Conservation (phyloP, 257 asterid species). For the Primulina eburnea region DNA sequence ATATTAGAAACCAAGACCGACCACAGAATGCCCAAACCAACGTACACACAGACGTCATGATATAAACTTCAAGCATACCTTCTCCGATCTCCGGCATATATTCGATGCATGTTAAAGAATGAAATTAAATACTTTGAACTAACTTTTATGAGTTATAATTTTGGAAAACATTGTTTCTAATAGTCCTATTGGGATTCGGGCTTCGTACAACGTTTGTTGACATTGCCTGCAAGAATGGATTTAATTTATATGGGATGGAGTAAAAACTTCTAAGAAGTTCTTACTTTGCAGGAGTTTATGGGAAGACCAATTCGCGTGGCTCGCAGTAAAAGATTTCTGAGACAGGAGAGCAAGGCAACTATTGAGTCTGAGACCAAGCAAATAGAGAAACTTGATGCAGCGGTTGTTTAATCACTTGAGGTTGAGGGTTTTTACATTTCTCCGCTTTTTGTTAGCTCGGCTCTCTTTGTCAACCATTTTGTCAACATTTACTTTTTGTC, state of each 20-base stretch:
- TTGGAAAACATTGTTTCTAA: background rate
- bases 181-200: background rate
- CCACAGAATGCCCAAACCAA: background rate
- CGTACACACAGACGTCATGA: background rate
- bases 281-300: conserved; percentile 71
- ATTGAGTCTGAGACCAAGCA: conserved; percentile 35
- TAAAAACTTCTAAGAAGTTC: conserved; percentile 14
- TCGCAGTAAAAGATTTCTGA: conserved; percentile 58
- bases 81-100: background rate
- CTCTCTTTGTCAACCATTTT: background rate
- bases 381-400: conserved; percentile 19
- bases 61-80: background rate
- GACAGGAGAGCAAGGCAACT: conserved; percentile 54
- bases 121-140: background rate
- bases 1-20: background rate
- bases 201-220: background rate
- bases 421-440: conserved; percentile 29
- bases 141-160: background rate
- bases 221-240: background rate
- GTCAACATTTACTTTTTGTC: background rate
- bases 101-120: background rate
- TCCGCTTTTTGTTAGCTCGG: conserved; percentile 7
- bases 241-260: conserved; percentile 6
- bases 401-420: conserved; percentile 24
- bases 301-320: conserved; percentile 75